Conservation (phyloP, 208 protist species). For the Trypanosoma congolense region DNA sequence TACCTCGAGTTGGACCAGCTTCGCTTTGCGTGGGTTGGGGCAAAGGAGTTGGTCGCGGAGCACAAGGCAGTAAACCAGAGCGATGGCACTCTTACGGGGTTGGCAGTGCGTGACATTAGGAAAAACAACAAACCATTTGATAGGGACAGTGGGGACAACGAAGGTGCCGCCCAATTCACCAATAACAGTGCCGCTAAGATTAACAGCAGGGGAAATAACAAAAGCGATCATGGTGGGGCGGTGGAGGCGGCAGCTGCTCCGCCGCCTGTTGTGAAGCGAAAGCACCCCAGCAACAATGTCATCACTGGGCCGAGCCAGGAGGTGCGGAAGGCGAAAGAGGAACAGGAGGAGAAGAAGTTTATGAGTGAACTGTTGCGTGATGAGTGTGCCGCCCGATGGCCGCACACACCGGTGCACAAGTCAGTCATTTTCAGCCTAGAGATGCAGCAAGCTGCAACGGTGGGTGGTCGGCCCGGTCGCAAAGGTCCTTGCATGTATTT, state of each 20-base stretch:
- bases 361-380: conserved; percentile 53
- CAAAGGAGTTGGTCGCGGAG: conserved; percentile 63
- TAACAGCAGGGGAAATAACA: conserved; percentile 13
- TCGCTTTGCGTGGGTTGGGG: conserved; percentile 63
- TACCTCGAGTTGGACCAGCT: conserved; percentile 75
- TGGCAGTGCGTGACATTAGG: conserved; percentile 57
- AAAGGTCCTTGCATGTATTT: conserved; percentile 52
- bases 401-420: conserved; percentile 62
- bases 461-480: conserved; percentile 31
- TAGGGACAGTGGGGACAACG: background rate
- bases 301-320: conserved; percentile 42
- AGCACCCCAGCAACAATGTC: conserved; percentile 44
- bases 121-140: conserved; percentile 44
- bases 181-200: background rate
- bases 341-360: conserved; percentile 47
- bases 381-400: conserved; percentile 57
- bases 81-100: conserved; percentile 57
- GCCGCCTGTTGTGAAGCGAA: conserved; percentile 7
- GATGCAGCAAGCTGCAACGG: conserved; percentile 35
- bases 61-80: conserved; percentile 38
- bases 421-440: conserved; percentile 54
- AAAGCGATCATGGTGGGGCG: background rate
- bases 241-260: conserved; percentile 2
- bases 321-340: conserved; percentile 37
- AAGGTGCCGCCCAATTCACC: background rate